phyloP scores from a whole-genome alignment of 2,329 filamentous ascomycete genomes.

The Pseudogymnoascus sp. region DNA sequence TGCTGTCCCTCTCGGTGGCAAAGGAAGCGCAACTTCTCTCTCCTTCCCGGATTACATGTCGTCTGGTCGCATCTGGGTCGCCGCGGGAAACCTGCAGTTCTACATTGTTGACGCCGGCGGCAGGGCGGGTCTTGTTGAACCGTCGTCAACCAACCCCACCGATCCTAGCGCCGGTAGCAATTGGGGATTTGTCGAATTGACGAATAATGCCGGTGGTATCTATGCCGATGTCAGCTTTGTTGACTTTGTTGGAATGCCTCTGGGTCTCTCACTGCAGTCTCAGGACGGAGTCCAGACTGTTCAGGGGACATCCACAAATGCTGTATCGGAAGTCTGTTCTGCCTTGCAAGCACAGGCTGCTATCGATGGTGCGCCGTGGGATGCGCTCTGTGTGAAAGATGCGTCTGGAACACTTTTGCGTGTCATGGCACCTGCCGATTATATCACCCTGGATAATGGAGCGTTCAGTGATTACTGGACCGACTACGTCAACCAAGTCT shows the following conservation, averaged over 20 bases:
- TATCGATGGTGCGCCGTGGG: constrained; percentile 50
- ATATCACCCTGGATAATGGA: constrained; percentile 27
- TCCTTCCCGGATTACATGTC: constrained; percentile 58
- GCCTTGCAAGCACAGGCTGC: constrained; percentile 44
- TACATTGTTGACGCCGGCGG: constrained; percentile 57
- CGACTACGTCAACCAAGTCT: constrained; percentile 37
- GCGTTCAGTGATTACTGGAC: constrained; percentile 35
- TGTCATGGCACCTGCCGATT: constrained; percentile 31
- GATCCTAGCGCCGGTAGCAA: constrained; percentile 53
- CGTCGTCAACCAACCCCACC: constrained; percentile 56
- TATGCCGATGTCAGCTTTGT: constrained; percentile 67
- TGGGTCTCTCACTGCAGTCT: constrained; percentile 43
- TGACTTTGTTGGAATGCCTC: constrained; percentile 63
- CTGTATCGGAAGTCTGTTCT: constrained; percentile 44
- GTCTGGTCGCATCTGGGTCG: constrained; percentile 66
- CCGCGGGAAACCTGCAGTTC: constrained; percentile 47
- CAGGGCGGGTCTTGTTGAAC: constrained; percentile 60
- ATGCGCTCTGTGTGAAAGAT: constrained; percentile 34
- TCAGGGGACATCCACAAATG: constrained; percentile 48
- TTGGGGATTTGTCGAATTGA: constrained; percentile 65
- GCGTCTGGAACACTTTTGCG: constrained; percentile 27
- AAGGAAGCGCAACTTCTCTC: constrained; percentile 50
- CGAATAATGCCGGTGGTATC: constrained; percentile 51
- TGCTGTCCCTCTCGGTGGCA: constrained; percentile 53
- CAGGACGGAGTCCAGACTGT: constrained; percentile 40